Conservation (phyloP, 2,329 filamentous ascomycete species). For the Cordyceps cateniannulata region DNA sequence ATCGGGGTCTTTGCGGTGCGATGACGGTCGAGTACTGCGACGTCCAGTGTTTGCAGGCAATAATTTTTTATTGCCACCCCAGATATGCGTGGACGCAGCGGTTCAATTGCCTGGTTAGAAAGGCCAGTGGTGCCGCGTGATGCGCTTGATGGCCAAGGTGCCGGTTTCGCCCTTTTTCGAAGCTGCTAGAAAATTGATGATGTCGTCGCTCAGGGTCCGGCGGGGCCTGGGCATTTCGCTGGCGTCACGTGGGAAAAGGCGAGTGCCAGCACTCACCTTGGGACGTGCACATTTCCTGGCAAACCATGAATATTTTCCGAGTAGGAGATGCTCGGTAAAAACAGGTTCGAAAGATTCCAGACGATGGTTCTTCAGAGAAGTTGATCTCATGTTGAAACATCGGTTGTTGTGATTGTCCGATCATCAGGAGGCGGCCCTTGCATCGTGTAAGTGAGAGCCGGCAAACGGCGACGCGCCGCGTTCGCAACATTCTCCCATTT, state of each 20-base stretch:
- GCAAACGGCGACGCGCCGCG: constrained; percentile 8
- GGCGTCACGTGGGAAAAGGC: constrained; percentile 2
- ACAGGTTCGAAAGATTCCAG: background rate
- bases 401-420: background rate
- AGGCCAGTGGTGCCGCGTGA: background rate
- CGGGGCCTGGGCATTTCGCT: background rate
- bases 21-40: background rate
- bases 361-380: background rate
- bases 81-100: background rate
- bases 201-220: constrained; percentile 1
- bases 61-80: background rate
- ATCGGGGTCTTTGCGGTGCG: constrained; percentile 5
- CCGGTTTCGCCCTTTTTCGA: constrained; percentile 1
- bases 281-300: background rate
- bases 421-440: background rate
- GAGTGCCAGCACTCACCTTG: background rate
- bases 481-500: background rate
- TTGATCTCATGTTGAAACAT: background rate
- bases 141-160: background rate
- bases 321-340: background rate
- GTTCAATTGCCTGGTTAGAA: background rate
- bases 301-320: background rate
- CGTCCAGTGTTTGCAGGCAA: background rate
- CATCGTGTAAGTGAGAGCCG: background rate
- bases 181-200: constrained; percentile 12